phyloP scores from a whole-genome alignment of 2,329 filamentous ascomycete species.

The Alternaria consortialis region DNA sequence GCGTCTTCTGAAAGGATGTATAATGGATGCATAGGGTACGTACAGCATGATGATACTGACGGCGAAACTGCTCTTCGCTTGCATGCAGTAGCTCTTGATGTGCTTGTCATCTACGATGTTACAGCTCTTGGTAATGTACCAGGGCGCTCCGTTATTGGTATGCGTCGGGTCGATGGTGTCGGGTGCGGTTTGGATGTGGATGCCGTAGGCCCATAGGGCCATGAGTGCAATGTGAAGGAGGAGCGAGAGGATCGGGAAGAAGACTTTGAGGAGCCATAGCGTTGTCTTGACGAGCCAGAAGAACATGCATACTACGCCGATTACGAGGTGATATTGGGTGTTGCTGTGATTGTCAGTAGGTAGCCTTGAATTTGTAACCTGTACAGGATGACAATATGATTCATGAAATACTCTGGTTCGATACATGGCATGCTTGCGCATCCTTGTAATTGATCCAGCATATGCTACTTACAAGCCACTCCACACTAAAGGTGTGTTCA shows the following conservation, averaged over 20 bases:
- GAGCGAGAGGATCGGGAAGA: slow-evolving; percentile 71
- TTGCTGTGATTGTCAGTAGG: slow-evolving; percentile 60
- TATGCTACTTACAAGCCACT: slow-evolving; percentile 69
- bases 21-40: slow-evolving; percentile 45
- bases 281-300: slow-evolving; percentile 75
- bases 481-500: slow-evolving; percentile 75
- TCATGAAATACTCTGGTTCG: background rate
- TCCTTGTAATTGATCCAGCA: background rate
- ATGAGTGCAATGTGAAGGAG: slow-evolving; percentile 66
- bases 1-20: background rate
- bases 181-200: slow-evolving; percentile 76
- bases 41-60: slow-evolving; percentile 74
- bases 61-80: slow-evolving; percentile 74
- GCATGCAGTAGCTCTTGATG: slow-evolving; percentile 66
- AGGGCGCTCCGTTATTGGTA: slow-evolving; percentile 69
- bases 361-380: background rate
- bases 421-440: background rate
- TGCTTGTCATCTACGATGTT: slow-evolving; percentile 65
- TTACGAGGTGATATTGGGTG: slow-evolving; percentile 78
- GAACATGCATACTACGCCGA: slow-evolving; percentile 79
- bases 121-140: slow-evolving; percentile 80
- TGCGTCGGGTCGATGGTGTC: slow-evolving; percentile 73
- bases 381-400: background rate
- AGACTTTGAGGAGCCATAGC: slow-evolving; percentile 74
- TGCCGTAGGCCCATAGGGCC: slow-evolving; percentile 70